Base-by-base conservation (phyloP, 805 yeast species). In the Ogataea ganodermae region DNA sequence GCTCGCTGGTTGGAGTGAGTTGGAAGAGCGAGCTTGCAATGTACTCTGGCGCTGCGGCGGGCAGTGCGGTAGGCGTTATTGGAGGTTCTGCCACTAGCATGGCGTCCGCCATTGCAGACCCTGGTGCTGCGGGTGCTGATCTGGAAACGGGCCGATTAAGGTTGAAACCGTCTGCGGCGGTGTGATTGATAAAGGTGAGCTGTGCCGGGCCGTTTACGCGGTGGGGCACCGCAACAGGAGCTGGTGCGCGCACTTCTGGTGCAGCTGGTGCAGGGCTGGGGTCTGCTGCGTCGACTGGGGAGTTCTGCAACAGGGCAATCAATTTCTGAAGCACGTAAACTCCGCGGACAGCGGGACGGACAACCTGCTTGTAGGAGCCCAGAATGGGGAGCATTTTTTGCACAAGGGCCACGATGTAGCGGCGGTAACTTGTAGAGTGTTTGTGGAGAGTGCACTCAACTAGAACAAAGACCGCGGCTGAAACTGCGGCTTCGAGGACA, bases 271-370 rank as follows among this genome's bases (percentile, higher is more conserved):
- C 14, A 30, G 9, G 33, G 33, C n/a, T n/a, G n/a, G n/a, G n/a
- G n/a, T n/a, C n/a, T n/a, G n/a, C n/a, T 14, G 20, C 18, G 8
- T 12, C 13, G 26, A 16, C 2, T 31, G 14, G 22, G 23, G 39
- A 20, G 16, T 57, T 52, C 1, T 48, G 28, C 50, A 60, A 44
- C 31, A 62, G 50, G 22, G 39, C 45, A 26, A 59, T 45, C 5
- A 65, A 42, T 28, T 55, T 58, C 21, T 60, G 62, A 4, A 64
- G 48, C 22, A 64, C 61, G 40, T 61, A 64, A 1, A 59, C 30
- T 2, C 65, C 69, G n/a, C 69, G 51, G 6, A 59, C 41, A 3
- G 69, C 68, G 14, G 67, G 65, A 27, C 66, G 55, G 41, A 62
- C 52, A 4, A 58, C 51, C 14, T 48, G 54, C 37, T 49, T 59